Evolutionary conservation across 306 rosid genomes (phyloP).

Genomic region (Acacia acuminata): DNA sequence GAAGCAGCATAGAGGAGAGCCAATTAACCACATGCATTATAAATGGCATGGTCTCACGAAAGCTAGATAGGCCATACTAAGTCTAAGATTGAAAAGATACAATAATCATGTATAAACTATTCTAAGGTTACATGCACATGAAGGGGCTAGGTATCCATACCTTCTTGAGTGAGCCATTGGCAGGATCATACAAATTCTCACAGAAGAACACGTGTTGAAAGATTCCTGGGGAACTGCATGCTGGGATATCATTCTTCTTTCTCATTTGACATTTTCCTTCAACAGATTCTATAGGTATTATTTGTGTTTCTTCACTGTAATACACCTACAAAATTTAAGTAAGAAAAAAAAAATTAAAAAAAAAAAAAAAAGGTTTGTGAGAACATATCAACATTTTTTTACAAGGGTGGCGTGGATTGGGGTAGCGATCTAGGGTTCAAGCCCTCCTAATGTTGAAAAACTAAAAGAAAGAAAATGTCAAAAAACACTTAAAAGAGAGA

Average conservation of each 20-base stretch:
- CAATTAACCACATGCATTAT: conserved; percentile 2
- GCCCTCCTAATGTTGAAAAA: background rate
- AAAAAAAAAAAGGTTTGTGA: background rate
- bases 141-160: conserved; percentile 32
- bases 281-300: conserved; percentile 43
- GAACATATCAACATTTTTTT: background rate
- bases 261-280: conserved; percentile 56
- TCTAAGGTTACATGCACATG: background rate
- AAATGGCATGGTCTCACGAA: background rate
- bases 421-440: background rate
- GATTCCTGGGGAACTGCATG: conserved; percentile 35
- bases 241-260: conserved; percentile 46
- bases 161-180: conserved; percentile 50
- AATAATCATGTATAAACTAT: background rate
- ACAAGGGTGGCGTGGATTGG: background rate
- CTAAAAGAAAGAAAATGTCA: background rate
- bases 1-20: background rate
- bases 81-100: background rate
- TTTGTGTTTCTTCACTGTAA: conserved; percentile 45
- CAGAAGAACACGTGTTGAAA: conserved; percentile 50
- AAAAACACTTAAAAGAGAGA: no score
- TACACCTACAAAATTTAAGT: conserved; percentile 44
- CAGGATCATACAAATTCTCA: conserved; percentile 53
- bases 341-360: background rate
- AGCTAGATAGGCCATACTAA: background rate